Evolutionary conservation across 192 early-diverging fungal genomes (phyloP), one percentile per base, ranked within the genome.

Genomic region (Entophlyctis helioformis): DNA sequence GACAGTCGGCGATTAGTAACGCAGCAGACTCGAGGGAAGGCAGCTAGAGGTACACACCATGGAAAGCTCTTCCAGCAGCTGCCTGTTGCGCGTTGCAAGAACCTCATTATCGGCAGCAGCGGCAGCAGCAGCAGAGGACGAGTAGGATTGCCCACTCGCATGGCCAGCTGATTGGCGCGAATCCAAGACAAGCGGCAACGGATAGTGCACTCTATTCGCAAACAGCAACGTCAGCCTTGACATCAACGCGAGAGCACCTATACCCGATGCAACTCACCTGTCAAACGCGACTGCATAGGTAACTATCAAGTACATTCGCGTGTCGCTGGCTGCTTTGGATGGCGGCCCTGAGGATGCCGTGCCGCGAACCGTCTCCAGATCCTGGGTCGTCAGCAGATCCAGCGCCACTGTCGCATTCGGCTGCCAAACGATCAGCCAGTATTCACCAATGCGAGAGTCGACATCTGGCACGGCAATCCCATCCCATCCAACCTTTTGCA

Each of bases 241-340:
- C 24, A 42, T 32, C n/a, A 50, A 34, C 12, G 36, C 0, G 31
- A 42, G 7, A 34, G 13, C 20, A 41, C 13, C 12, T 22, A 15
- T 4, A 48, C 21, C 39, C 12, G 16, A 5, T n/a, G 18, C 1
- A 21, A n/a, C 37, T 27, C 34, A 72, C 63, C 69, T 44, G 49
- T 75, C 69, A 39, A 71, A 70, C 2, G 67, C 62, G 22, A 60
- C 58, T 3, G 65, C 57, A 42, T 74, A 74, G 5, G 67, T 71
- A 24, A 74, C 11, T 10, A 71, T 57, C 54, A 74, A 36, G 44
- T 74, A 74, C 4, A 70, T 12, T 41, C 60, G 67, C 27, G n/a
- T 22, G 13, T 6, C 39, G 18, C 8, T 4, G 27, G 27, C 51
- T 4, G 15, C 9, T 18, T 32, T 13, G 13, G n/a, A 13, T 26